A percentile compares a stretch with the other conserved stretches of the same genome.
phyloP scores from a whole-genome alignment of 768 basidiomycete species.

The Leccinum disarticulatum region DNA sequence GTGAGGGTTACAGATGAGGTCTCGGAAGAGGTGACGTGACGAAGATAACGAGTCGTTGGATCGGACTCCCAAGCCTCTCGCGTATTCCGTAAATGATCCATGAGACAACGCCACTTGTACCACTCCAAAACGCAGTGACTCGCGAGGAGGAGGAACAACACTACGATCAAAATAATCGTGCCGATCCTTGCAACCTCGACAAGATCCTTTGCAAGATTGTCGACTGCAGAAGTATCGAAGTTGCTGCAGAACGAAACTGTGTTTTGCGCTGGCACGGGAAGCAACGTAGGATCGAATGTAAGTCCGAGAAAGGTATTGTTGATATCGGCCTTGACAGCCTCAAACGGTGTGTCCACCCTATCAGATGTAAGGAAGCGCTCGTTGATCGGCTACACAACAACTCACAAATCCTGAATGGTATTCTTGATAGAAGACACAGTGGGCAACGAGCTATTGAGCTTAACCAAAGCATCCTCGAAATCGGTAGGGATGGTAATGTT shows the following conservation, averaged over 20 bases:
- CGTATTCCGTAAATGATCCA: constrained; percentile 61
- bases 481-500: constrained; percentile 79
- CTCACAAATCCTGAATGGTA: constrained; percentile 66
- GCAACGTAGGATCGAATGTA: constrained; percentile 63
- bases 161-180: constrained; percentile 65
- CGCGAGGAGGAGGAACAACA: constrained; percentile 71
- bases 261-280: constrained; percentile 76
- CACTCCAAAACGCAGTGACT: constrained; percentile 79
- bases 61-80: constrained; percentile 78
- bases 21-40: constrained; percentile 34
- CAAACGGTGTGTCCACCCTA: constrained; percentile 85
- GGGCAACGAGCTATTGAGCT: constrained; percentile 80
- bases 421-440: constrained; percentile 74
- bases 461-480: constrained; percentile 69
- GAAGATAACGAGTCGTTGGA: constrained; percentile 56
- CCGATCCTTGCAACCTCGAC: constrained; percentile 78
- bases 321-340: constrained; percentile 83
- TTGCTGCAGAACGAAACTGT: constrained; percentile 71
- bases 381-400: constrained; percentile 9
- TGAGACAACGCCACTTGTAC: constrained; percentile 82
- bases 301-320: constrained; percentile 81
- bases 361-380: not conserved
- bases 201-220: constrained; percentile 81
- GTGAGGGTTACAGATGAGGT: constrained; percentile 59
- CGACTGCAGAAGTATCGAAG: constrained; percentile 82